A percentile compares a stretch with the other conserved stretches of the same genome.
Conservation (phyloP, 2,329 filamentous ascomycete species). For the Pestalotiopsis sp. region DNA sequence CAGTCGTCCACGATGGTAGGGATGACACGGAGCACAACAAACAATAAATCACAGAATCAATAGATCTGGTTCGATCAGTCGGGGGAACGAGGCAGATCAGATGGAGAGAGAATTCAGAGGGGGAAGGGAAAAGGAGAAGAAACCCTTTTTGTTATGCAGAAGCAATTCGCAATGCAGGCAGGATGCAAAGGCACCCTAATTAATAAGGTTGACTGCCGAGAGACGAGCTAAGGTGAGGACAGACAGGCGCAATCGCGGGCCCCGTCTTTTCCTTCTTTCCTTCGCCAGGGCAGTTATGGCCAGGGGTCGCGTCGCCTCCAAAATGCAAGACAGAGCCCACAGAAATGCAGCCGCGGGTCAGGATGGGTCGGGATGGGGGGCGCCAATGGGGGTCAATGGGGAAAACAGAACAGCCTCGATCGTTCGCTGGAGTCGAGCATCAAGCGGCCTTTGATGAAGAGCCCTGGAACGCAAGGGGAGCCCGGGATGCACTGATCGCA, state of each 20-base stretch:
- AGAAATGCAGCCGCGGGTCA: not conserved
- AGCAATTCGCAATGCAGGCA: not conserved
- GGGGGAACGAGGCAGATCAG: not conserved
- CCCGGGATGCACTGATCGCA: not conserved
- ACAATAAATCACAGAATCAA: not conserved
- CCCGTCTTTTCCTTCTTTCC: not conserved
- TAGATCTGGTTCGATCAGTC: not conserved
- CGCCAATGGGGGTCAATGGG: not conserved
- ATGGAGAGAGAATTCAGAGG: not conserved
- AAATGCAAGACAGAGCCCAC: not conserved
- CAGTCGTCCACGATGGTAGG: not conserved
- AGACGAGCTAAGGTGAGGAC: not conserved
- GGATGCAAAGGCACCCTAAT: not conserved
- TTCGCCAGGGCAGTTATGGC: not conserved
- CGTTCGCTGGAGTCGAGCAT: not conserved
- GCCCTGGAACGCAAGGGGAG: not conserved
- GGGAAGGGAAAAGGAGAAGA: not conserved
- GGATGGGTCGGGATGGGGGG: not conserved
- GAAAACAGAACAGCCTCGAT: constrained; percentile 5
- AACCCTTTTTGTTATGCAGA: not conserved
- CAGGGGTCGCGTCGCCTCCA: not conserved
- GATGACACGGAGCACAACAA: not conserved
- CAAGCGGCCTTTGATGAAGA: not conserved
- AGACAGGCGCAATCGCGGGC: not conserved
- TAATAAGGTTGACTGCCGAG: not conserved